Evolutionary conservation across 1,284 basidiomycete genomes (phyloP), one percentile per base, ranked within the genome.

Genomic region (Moesziomyces sp.): DNA sequence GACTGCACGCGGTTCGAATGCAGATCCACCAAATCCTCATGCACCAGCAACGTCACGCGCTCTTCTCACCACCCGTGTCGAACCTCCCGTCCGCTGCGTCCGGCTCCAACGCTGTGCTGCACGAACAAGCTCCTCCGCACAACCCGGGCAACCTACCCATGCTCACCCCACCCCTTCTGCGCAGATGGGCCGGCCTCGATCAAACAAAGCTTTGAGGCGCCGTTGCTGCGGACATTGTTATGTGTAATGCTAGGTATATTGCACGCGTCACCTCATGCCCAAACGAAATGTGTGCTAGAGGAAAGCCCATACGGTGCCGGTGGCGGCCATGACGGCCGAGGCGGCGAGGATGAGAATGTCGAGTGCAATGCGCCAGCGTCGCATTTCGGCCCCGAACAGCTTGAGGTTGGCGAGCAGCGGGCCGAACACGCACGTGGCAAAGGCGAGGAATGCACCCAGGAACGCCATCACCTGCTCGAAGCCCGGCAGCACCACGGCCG

Each of bases 381-480:
- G 43, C 77, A 80, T 78, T 46, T 67, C 64, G 3, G 18, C 21
- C 2, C 58, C 65, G 42, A 79, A 77, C 21, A 83, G 62, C 35
- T 63, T 63, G 16, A 83, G 30, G 26, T 74, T 74, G 9, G 80
- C 81, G 18, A 81, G 44, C 18, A 82, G 38, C 0, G 82, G 82
- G 8, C 82, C 82, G 45, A 83, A 74, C 18, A 83, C 79, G 50
- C 82, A 83, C 1, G 81, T 89, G 73, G 91, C 86, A 82, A 95
- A 95, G 0, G 93, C 91, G 40, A 91, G 89, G 84, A 94, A 94
- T 1, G 83, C 90, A 5, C 94, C 94, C 40, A 96, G 86, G 83
- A 95, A 93, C 14, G 92, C 92, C 93, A 97, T 95, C 82, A 94
- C 88, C 23, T 90, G 88, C 72, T 91, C 91, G 83, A 97, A 97